phyloP scores from a whole-genome alignment of 805 yeast genomes.

The Metschnikowia similis region DNA sequence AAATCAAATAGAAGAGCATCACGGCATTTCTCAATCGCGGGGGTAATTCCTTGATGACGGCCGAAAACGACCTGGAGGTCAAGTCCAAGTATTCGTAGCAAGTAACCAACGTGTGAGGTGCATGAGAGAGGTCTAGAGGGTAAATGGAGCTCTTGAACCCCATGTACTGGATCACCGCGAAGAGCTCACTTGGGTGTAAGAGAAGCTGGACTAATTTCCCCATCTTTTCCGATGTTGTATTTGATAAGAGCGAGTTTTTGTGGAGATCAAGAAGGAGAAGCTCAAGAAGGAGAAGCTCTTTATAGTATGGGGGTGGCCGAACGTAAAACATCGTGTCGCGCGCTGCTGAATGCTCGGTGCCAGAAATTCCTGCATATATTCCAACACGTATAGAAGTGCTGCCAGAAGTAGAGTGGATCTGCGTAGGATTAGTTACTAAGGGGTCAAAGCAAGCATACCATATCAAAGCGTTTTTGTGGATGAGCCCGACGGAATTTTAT shows the following conservation, averaged over 20 bases:
- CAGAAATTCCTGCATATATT: background rate
- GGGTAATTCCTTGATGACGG: constrained; percentile 85
- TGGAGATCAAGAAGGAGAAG: background rate
- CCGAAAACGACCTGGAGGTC: constrained; percentile 91
- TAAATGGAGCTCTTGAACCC: constrained; percentile 49
- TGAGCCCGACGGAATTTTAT: too few species aligned
- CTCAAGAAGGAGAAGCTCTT: background rate
- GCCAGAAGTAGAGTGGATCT: too few species aligned
- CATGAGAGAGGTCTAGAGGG: constrained; percentile 39
- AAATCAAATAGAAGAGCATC: constrained; percentile 77
- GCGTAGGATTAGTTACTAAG: too few species aligned
- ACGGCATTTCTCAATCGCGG: constrained; percentile 83
- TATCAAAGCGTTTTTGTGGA: too few species aligned
- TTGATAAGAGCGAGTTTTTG: background rate
- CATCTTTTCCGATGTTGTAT: constrained; percentile 31
- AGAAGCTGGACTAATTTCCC: constrained; percentile 57
- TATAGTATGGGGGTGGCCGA: background rate
- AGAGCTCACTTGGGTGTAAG: constrained; percentile 68
- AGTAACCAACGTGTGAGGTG: constrained; percentile 35
- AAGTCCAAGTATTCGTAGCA: constrained; percentile 64
- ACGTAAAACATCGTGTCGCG: constrained; percentile 1
- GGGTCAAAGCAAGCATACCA: too few species aligned
- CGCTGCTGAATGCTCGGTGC: background rate
- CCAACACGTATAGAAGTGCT: too few species aligned
- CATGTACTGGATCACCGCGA: constrained; percentile 60